Conservation (phyloP, 1,139 yeast species). For the Saccharomyces hybrid region DNA sequence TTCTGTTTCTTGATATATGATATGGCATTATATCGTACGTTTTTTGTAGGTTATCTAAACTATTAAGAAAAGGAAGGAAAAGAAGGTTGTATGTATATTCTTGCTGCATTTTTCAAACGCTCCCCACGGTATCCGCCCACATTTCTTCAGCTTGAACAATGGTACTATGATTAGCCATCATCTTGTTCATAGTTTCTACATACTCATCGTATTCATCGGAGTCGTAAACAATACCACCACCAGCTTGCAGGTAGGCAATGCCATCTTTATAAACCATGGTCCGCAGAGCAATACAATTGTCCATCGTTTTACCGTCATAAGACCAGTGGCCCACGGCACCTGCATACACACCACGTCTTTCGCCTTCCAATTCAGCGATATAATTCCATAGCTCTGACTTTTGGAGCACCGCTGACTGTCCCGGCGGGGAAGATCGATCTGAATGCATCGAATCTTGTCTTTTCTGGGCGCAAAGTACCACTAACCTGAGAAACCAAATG, state of each 20-base stretch:
- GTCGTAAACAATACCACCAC: conserved; percentile 95
- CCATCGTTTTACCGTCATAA: conserved; percentile 86
- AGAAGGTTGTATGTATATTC: too few species aligned
- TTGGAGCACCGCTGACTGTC: conserved; percentile 97
- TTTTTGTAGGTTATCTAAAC: too few species aligned
- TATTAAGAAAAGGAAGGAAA: too few species aligned
- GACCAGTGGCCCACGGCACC: conserved; percentile 99
- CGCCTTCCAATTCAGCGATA: conserved; percentile 83
- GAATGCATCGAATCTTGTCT: conserved; percentile 91
- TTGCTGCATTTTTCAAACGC: conserved; percentile 5
- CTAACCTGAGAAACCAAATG: conserved; percentile 95
- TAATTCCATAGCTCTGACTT: conserved; percentile 91
- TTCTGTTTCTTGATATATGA: neutral
- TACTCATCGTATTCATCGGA: conserved; percentile 94
- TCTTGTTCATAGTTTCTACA: conserved; percentile 92
- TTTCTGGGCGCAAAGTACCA: conserved; percentile 75
- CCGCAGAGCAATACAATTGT: conserved; percentile 92
- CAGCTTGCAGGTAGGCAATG: conserved; percentile 89
- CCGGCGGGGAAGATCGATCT: conserved; percentile 98
- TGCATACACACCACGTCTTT: conserved; percentile 93
- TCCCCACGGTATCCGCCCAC: conserved; percentile 43
- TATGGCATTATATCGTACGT: neutral
- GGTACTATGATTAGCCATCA: conserved; percentile 87
- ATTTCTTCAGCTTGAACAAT: conserved; percentile 81
- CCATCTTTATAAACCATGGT: conserved; percentile 94